Conservation (phyloP, 139 green algal genomes). For the Pseudopediastrum boryanum region DNA sequence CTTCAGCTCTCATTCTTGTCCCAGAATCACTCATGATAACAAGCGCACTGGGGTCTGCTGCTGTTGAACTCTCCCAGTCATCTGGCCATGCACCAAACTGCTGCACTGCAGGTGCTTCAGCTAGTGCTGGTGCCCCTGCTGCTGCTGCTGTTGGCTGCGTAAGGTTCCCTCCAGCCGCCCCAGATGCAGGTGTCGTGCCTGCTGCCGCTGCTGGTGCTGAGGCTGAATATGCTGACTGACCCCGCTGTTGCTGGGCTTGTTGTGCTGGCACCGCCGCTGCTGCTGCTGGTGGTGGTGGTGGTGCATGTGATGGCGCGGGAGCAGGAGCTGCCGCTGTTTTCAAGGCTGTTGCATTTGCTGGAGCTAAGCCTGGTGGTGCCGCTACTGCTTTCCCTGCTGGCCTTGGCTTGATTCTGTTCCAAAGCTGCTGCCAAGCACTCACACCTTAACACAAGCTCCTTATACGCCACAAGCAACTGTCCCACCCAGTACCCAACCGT, state of each 20-base stretch:
- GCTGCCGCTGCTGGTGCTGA: conserved; percentile 6
- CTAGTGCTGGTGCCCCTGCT: no score
- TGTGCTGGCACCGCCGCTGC: background rate
- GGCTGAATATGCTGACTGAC: background rate
- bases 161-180: no score
- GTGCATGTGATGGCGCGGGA: background rate
- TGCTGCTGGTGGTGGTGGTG: background rate
- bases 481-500: conserved; percentile 76
- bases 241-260: background rate
- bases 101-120: no score
- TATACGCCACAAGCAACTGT: conserved; percentile 77
- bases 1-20: no score
- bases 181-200: no score
- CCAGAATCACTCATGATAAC: no score
- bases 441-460: conserved; percentile 81
- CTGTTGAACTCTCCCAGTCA: no score
- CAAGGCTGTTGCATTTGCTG: background rate
- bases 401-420: background rate
- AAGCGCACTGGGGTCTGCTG: no score
- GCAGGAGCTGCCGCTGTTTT: background rate
- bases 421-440: conserved; percentile 53
- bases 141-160: no score
- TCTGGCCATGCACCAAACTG: no score
- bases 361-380: conserved; percentile 3
- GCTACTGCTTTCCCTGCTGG: background rate